phyloP scores from a whole-genome alignment of 2,329 filamentous ascomycete genomes.

The Coniochaeta sp. region DNA sequence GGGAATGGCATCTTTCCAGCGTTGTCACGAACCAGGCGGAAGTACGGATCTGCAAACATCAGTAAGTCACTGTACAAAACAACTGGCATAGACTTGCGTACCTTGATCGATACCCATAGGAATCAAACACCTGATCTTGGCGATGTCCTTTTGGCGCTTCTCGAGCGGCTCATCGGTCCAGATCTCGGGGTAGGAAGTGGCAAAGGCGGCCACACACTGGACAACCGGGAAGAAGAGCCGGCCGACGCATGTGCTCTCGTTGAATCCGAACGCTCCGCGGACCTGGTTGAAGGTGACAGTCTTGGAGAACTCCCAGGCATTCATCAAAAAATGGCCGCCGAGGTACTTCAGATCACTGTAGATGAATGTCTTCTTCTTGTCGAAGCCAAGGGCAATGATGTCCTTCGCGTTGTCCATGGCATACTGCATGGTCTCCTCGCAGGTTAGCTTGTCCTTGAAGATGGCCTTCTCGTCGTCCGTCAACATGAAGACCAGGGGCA shows the following conservation, averaged over 20 bases:
- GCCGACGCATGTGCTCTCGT: constrained; percentile 47
- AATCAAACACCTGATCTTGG: constrained; percentile 72
- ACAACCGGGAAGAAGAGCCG: constrained; percentile 57
- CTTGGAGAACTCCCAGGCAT: constrained; percentile 48
- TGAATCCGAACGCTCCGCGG: constrained; percentile 56
- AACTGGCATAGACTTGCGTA: constrained; percentile 25
- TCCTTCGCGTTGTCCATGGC: constrained; percentile 61
- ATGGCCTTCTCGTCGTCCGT: constrained; percentile 58
- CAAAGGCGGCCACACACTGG: constrained; percentile 51
- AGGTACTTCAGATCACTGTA: constrained; percentile 70
- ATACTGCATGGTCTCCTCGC: constrained; percentile 65
- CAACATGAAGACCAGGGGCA: constrained; percentile 90
- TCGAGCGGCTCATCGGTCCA: constrained; percentile 1
- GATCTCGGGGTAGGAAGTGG: constrained; percentile 70
- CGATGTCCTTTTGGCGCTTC: constrained; percentile 14
- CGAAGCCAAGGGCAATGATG: constrained; percentile 80
- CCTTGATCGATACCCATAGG: constrained; percentile 59
- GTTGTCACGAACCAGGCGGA: constrained; percentile 72
- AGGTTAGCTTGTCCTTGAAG: constrained; percentile 62
- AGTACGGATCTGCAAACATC: constrained; percentile 31
- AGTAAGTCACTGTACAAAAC: background rate
- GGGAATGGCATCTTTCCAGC: constrained; percentile 67
- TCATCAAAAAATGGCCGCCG: constrained; percentile 58
- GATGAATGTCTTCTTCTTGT: constrained; percentile 85
- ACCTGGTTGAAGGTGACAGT: constrained; percentile 54